phyloP scores from a whole-genome alignment of 345 rosid genomes.

The Hevea brasiliensis region DNA sequence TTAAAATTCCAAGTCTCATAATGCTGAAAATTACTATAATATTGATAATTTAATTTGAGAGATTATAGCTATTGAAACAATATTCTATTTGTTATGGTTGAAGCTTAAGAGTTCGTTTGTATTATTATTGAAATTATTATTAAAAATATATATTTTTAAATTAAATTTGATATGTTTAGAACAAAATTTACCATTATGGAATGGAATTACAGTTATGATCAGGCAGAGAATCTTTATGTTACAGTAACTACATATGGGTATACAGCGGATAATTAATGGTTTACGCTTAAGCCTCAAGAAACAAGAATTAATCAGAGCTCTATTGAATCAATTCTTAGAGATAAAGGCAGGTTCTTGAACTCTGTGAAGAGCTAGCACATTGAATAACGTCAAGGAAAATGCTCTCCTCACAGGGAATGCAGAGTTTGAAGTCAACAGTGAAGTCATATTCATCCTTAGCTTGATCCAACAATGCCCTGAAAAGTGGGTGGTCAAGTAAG shows the following conservation, averaged over 20 bases:
- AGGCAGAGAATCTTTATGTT: slow-evolving; percentile 31
- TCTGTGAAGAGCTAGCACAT: slow-evolving; percentile 48
- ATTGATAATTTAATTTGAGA: too few relatives aligned
- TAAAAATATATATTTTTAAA: too few relatives aligned
- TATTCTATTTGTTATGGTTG: too few relatives aligned
- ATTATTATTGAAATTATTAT: too few relatives aligned
- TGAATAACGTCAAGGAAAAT: slow-evolving; percentile 70
- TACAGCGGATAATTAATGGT: slow-evolving; percentile 14
- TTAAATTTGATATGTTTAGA: too few relatives aligned
- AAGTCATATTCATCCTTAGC: slow-evolving; percentile 71
- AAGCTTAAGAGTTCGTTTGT: too few relatives aligned
- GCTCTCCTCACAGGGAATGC: slow-evolving; percentile 78
- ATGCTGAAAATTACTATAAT: too few relatives aligned
- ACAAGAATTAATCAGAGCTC: slow-evolving; percentile 32
- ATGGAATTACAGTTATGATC: slow-evolving; percentile 16
- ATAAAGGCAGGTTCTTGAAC: slow-evolving; percentile 37
- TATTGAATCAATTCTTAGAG: slow-evolving; percentile 23
- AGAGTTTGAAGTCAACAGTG: slow-evolving; percentile 55
- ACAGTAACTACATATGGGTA: slow-evolving; percentile 28
- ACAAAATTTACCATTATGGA: slow-evolving; percentile 4
- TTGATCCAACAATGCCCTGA: slow-evolving; percentile 73
- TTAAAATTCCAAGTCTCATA: too few relatives aligned
- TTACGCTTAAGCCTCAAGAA: slow-evolving; percentile 33
- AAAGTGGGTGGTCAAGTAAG: slow-evolving; percentile 72
- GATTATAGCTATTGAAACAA: too few relatives aligned